Evolutionary conservation across 2,329 filamentous ascomycete species (phyloP), one percentile per base, ranked within the genome.

Genomic region (Domatiomyces globalis): DNA sequence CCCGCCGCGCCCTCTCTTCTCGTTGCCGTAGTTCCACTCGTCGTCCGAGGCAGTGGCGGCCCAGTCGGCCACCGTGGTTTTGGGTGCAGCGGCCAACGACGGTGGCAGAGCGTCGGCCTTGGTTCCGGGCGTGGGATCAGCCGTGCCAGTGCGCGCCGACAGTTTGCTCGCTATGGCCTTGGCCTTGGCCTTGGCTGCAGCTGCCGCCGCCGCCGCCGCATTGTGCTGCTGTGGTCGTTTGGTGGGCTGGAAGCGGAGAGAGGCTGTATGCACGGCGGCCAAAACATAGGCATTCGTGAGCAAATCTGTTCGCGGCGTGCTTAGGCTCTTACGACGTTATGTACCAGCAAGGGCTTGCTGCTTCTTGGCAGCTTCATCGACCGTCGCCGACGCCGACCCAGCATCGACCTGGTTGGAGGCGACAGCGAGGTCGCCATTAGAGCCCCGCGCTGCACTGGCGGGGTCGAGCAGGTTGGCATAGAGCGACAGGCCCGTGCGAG

Each of bases 181-280:
- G 39, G 74, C 63, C 61, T 80, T 81, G 43, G 76, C 66, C 64
- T 78, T 81, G 73, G 80, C 69, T 63, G 66, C 63, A 67, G 77
- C 63, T 70, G 83, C 60, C 9, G 45, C 25, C 17, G 19, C 20
- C 4, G 20, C 22, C 43, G n/a, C 18, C 12, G 10, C 33, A 39
- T 15, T 15, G 8, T 39, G 43, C 29, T 47, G 18, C 62, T 87
- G 80, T 20, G 86, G 85, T 55, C 86, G 79, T 62, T 85, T 85
- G 58, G 88, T 88, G 49, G 87, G 87, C 66, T 94, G 87, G 71
- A 94, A 94, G 66, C 84, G 84, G 56, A 94, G 75, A 62, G 85
- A 80, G 66, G 78, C 74, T 77, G 67, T 60, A 62, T 46, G 51
- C 49, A 60, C 58, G 56, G 62, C 53, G 59, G 60, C 54, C 45